phyloP scores from a whole-genome alignment of 148 eudicot species.

The Polygonum maritimum region DNA sequence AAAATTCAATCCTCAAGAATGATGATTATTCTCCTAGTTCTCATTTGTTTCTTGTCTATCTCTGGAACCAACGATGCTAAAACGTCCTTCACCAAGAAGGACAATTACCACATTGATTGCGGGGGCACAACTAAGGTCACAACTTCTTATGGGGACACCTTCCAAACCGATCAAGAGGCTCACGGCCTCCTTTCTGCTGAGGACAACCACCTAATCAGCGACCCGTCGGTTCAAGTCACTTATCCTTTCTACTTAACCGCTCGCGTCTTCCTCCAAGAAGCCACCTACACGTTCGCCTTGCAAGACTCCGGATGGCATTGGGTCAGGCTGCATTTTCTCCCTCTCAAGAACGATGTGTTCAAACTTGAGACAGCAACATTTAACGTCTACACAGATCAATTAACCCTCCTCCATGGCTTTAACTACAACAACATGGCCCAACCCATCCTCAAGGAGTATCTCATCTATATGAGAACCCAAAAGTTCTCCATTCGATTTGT shows the following conservation, averaged over 20 bases:
- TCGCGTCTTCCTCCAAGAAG: constrained; percentile 48
- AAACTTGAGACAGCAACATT: constrained; percentile 49
- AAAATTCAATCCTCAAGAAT: constrained; percentile 4
- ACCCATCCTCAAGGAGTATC: constrained; percentile 37
- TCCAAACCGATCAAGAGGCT: constrained; percentile 41
- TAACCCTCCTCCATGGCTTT: constrained; percentile 53
- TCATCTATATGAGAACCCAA: constrained; percentile 43
- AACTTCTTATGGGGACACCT: constrained; percentile 41
- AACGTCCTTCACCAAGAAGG: constrained; percentile 48
- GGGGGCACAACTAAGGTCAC: constrained; percentile 44
- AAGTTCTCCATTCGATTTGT: constrained; percentile 33
- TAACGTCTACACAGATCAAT: constrained; percentile 38
- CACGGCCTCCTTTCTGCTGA: constrained; percentile 26
- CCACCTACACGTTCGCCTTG: constrained; percentile 54
- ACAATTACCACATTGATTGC: constrained; percentile 49
- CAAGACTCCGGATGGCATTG: constrained; percentile 81
- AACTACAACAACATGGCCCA: constrained; percentile 12
- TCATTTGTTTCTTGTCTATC: constrained; percentile 3
- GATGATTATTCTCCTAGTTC: neutral
- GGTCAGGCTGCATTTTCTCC: constrained; percentile 70
- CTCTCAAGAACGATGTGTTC: constrained; percentile 32
- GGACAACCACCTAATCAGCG: constrained; percentile 35
- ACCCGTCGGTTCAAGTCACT: constrained; percentile 28
- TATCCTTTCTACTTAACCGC: constrained; percentile 50
- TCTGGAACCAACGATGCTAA: neutral